Evolutionary conservation across 192 early-diverging fungal genomes (phyloP), one percentile per base, ranked within the genome.

Genomic region (Backusella parvicylindrica): DNA sequence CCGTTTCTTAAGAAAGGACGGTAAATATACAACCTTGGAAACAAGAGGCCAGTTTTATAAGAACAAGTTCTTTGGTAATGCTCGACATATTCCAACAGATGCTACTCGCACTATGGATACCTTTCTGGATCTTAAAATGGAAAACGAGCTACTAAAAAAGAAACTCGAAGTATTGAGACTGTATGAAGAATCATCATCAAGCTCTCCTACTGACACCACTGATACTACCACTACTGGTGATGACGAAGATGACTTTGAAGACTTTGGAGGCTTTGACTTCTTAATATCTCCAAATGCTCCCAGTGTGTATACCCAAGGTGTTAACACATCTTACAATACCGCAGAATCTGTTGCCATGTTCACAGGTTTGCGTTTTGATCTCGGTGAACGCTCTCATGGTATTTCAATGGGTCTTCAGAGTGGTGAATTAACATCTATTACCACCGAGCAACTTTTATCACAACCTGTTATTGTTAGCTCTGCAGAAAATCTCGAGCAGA

Each of bases 91-190:
- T n/a, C 80, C 80, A 11, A 74, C 71, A 11, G 50, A 74, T 21
- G 49, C 77, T 26, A 64, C 77, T 30, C 33, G 38, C 16, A 47
- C 74, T 7, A 70, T 81, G 50, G 77, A 81, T 53, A 47, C 73
- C 0, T 75, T 81, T 26, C 56, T 81, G 7, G 80, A 81, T 64
- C 70, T 81, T n/a, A 81, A 81, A 66, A 64, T 81, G 76, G 80
- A 81, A 40, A 81, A 81, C 40, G 80, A 81, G 63, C 33, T 75
- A 31, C 73, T 81, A 6, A 68, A 75, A 50, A 72, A 73, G 15
- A 72, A 72, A 47, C 9, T 78, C 0, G 21, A 21, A n/a, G 33
- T 38, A 23, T 33, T 70, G 32, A 70, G 53, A 30, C 68, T 72
- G 23, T n/a, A 47, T 26, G 33, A 77, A 6, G 63, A 56, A 15